phyloP scores from a whole-genome alignment of 345 rosid species.

The Isatis tinctoria region DNA sequence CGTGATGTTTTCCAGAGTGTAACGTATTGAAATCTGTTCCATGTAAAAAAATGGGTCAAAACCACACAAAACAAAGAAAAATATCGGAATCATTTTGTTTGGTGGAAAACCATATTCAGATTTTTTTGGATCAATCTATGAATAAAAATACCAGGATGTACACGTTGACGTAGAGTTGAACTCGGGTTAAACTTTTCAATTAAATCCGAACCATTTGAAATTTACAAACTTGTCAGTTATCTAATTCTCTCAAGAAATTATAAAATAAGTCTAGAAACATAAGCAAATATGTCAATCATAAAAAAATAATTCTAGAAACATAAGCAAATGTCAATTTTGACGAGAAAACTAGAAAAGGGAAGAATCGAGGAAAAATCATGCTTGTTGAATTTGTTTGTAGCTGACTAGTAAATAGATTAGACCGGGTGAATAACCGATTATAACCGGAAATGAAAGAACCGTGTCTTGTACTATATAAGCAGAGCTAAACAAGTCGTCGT shows the following conservation, averaged over 20 bases:
- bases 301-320: constrained; percentile 4
- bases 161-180: too few relatives aligned
- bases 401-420: constrained; percentile 9
- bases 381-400: neutral
- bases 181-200: too few relatives aligned
- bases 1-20: neutral
- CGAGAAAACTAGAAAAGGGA: neutral
- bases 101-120: too few relatives aligned
- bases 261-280: neutral
- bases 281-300: constrained; percentile 23
- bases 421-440: constrained; percentile 17
- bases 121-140: too few relatives aligned
- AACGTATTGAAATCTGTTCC: neutral
- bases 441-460: constrained; percentile 2
- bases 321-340: constrained; percentile 27
- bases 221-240: too few relatives aligned
- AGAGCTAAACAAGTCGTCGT: constrained; percentile 12
- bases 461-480: constrained; percentile 5
- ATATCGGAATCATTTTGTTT: too few relatives aligned
- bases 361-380: neutral
- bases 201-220: too few relatives aligned
- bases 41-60: too few relatives aligned
- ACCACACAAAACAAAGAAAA: too few relatives aligned
- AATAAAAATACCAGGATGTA: too few relatives aligned
- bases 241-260: too few relatives aligned